Evolutionary conservation across 148 eudicot genomes (phyloP).

Genomic region (Linanthus parryae): DNA sequence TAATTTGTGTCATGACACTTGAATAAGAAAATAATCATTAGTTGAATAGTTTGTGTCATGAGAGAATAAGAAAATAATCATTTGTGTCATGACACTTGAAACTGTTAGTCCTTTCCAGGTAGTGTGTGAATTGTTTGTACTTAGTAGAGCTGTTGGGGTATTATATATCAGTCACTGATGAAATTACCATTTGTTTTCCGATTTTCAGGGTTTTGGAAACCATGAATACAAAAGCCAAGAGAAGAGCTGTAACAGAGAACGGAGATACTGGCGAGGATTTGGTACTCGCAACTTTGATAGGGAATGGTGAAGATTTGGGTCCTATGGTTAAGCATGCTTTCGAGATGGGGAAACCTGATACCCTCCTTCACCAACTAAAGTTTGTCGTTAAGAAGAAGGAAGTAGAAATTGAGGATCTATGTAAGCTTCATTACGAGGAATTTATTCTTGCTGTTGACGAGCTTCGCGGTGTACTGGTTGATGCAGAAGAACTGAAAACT

Average conservation of each 20-base stretch:
- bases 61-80: too few species aligned
- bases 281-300: conserved; percentile 72
- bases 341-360: conserved; percentile 74
- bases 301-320: conserved; percentile 87
- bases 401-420: conserved; percentile 88
- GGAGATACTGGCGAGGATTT: conserved; percentile 81
- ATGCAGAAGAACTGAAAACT: conserved; percentile 84
- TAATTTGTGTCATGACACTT: too few species aligned
- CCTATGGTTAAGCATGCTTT: conserved; percentile 84
- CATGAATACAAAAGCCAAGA: conserved; percentile 65
- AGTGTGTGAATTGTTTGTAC: too few species aligned
- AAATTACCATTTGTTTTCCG: too few species aligned
- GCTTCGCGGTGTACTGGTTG: conserved; percentile 88
- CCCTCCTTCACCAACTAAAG: conserved; percentile 72
- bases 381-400: conserved; percentile 75
- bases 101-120: too few species aligned
- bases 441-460: conserved; percentile 88
- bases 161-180: too few species aligned
- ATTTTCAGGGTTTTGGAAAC: conserved; percentile 12
- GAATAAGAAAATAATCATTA: too few species aligned
- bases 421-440: conserved; percentile 86
- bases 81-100: too few species aligned
- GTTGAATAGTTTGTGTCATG: too few species aligned
- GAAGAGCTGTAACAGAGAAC: conserved; percentile 60
- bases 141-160: too few species aligned